Percentiles rank a stretch among this genome's conserved stretches.
These are phyloP conservation scores for Fusarium sp. DNA, from an alignment of 2,329 filamentous ascomycete genomes.

Conservation along the genomic window DNA sequence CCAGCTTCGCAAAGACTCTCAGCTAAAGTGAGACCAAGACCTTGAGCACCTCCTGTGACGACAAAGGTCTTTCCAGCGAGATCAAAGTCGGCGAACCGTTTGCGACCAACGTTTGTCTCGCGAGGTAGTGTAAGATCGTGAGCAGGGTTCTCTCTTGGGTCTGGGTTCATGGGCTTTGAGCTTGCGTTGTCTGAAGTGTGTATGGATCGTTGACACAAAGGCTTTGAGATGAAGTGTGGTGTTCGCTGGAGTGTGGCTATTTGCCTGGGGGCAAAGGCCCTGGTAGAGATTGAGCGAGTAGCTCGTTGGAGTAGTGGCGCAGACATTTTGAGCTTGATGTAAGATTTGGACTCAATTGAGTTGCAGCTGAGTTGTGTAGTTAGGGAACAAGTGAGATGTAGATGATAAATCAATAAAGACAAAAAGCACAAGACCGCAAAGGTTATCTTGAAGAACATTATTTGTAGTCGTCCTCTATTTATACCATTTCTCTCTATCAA, in stretches of 20 bases:
- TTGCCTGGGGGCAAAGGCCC: not conserved
- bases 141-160: constrained; percentile 41
- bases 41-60: constrained; percentile 81
- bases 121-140: constrained; percentile 20
- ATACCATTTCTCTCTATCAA: not conserved
- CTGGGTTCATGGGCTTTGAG: constrained; percentile 42
- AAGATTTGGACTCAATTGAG: not conserved
- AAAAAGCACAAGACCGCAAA: not conserved
- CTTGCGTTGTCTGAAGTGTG: constrained; percentile 7
- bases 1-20: constrained; percentile 85
- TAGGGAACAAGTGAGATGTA: not conserved
- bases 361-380: not conserved
- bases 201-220: not conserved
- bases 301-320: constrained; percentile 10
- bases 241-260: not conserved
- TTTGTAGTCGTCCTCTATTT: not conserved
- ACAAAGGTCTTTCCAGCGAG: constrained; percentile 79
- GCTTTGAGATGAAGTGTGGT: not conserved
- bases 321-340: constrained; percentile 8
- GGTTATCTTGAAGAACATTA: not conserved
- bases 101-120: constrained; percentile 47
- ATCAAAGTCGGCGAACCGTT: constrained; percentile 77
- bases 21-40: constrained; percentile 80
- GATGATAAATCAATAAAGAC: not conserved
- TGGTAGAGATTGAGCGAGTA: constrained; percentile 1